Evolutionary conservation across 2,329 filamentous ascomycete genomes (phyloP), one percentile per base, ranked within the genome.

Genomic region (Colletotrichum zoysiae): DNA sequence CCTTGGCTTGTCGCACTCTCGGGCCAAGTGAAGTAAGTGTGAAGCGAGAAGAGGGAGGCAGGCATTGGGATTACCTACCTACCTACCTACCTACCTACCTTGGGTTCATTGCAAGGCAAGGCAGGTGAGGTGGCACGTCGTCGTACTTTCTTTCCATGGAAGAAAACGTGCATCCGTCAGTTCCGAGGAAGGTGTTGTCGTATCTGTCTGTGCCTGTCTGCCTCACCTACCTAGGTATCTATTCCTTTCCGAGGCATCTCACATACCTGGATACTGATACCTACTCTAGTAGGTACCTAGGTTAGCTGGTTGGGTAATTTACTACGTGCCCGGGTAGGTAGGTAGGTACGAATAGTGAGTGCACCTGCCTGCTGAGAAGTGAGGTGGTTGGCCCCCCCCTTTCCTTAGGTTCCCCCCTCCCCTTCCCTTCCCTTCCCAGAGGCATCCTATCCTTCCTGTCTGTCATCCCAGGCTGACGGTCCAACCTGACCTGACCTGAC

Each of bases 371-470:
- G 33, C 8, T 8, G 46, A 12, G 23, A 38, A 33, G 20, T 6
- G 46, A 63, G 60, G 50, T 64, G 61, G 61, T 56, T 64, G 38
- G 50, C 42, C 26, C 38, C 35, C 26, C 30, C 30, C 30, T 26
- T 26, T 26, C 26, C 26, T 26, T n/a, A n/a, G n/a, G n/a, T n/a
- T n/a, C 26, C 26, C 26, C 26, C 26, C 26, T 3, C 26, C 30
- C 30, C 4, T 30, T 30, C 30, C 30, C 30, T n/a, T n/a, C 30
- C 30, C 30, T 30, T 64, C 51, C 38, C 38, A 55, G 26, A 50
- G 35, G 48, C 42, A 63, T 63, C 60, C 60, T 35, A 23, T 40
- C 60, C 42, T 55, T 63, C 60, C 60, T 35, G 35, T 40, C 60
- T 35, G 23, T 40, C 40, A 64, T 42, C 48, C 23, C 35, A 18